Percentiles rank a stretch among this genome's conserved stretches.
These are phyloP conservation scores for Wickerhamomyces bovis DNA, from an alignment of 805 yeast genomes.

Conservation along the genomic window DNA sequence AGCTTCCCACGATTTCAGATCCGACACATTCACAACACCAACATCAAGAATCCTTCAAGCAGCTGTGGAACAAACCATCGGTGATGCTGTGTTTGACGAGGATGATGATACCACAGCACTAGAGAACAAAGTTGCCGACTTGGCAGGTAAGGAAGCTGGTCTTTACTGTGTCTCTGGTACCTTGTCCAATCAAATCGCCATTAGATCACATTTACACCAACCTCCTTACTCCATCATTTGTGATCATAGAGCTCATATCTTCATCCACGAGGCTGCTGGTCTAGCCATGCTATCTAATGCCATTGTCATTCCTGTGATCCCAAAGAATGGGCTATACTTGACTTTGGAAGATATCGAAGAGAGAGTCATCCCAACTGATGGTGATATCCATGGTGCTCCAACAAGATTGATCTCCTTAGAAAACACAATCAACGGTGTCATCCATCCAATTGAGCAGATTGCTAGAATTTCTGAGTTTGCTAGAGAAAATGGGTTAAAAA, in stretches of 20 bases:
- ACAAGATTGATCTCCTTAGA: constrained; percentile 80
- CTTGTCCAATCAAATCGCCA: constrained; percentile 79
- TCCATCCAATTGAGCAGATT: constrained; percentile 77
- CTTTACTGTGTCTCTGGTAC: constrained; percentile 87
- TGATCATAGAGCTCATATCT: constrained; percentile 83
- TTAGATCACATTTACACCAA: constrained; percentile 67
- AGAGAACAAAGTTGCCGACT: constrained; percentile 54
- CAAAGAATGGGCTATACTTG: constrained; percentile 70
- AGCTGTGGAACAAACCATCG: constrained; percentile 51
- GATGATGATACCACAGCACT: constrained; percentile 63
- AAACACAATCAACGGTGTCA: constrained; percentile 80
- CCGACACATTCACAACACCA: constrained; percentile 92
- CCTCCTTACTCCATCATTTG: constrained; percentile 86
- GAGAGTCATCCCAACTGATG: constrained; percentile 60
- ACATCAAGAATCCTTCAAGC: constrained; percentile 66
- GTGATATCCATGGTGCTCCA: constrained; percentile 85
- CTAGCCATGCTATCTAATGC: constrained; percentile 85
- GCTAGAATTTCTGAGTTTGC: constrained; percentile 67
- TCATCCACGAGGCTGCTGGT: constrained; percentile 85
- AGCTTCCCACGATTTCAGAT: constrained; percentile 47
- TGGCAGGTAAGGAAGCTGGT: constrained; percentile 79
- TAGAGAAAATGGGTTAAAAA: constrained; percentile 44
- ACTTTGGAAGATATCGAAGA: constrained; percentile 74
- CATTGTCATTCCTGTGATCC: constrained; percentile 79
- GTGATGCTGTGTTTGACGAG: constrained; percentile 88